Percentiles rank a stretch among this genome's conserved stretches.
phyloP scores from a whole-genome alignment of 257 asterid species.

The Plantago major region DNA sequence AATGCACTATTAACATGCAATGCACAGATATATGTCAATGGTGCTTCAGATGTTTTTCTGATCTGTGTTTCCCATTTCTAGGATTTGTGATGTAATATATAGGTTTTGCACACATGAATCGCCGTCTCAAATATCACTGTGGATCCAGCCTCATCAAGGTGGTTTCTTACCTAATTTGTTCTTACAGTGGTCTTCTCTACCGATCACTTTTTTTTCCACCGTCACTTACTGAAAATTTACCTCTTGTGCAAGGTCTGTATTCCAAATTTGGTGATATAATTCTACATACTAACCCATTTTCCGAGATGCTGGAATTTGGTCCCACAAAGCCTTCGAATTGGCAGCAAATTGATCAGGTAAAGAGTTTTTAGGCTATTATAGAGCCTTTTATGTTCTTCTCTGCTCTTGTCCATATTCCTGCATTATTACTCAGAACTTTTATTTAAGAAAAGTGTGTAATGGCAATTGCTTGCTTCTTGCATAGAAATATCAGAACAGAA shows the following conservation, averaged over 20 bases:
- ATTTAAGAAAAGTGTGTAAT: constrained; percentile 7
- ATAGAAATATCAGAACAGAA: neutral
- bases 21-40: too few relatives aligned
- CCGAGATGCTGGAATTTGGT: constrained; percentile 55
- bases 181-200: constrained; percentile 7
- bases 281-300: constrained; percentile 80
- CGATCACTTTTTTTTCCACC: constrained; percentile 7
- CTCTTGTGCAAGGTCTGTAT: constrained; percentile 79
- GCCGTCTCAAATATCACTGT: constrained; percentile 80
- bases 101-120: constrained; percentile 70
- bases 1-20: too few relatives aligned
- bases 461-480: constrained; percentile 12
- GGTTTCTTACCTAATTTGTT: constrained; percentile 32
- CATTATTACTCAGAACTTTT: constrained; percentile 8
- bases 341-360: constrained; percentile 37
- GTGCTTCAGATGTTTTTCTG: too few relatives aligned
- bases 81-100: constrained; percentile 18
- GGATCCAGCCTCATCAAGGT: constrained; percentile 97
- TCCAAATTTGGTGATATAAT: constrained; percentile 87
- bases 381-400: constrained; percentile 10
- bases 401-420: constrained; percentile 18
- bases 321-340: constrained; percentile 61
- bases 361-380: constrained; percentile 13
- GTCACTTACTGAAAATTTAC: constrained; percentile 19
- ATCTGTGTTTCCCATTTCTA: neutral